Conservation (phyloP, 176 grass and related monocot genomes). For the Avena sativa region DNA sequence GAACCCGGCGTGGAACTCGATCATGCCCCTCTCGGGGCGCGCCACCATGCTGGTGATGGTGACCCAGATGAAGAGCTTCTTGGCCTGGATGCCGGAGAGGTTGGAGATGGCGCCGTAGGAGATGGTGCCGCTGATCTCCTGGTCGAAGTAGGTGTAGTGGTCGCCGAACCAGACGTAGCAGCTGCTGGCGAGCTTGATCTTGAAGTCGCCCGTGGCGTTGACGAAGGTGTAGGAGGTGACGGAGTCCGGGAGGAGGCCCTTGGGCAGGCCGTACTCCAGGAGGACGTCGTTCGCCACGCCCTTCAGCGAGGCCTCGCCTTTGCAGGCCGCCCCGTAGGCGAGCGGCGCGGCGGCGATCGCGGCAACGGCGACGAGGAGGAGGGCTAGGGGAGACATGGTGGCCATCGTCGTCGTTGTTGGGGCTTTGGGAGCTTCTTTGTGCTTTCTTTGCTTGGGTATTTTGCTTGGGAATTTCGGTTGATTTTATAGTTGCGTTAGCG, state of each 20-base stretch:
- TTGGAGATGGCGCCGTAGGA: slow-evolving; percentile 60
- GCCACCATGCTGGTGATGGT: slow-evolving; percentile 57
- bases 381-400: slow-evolving; percentile 15
- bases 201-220: slow-evolving; percentile 54
- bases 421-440: not conserved
- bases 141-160: slow-evolving; percentile 70
- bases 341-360: not conserved
- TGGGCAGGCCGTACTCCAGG: slow-evolving; percentile 66
- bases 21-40: slow-evolving; percentile 44
- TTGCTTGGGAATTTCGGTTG: not conserved
- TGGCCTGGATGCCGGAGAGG: slow-evolving; percentile 73
- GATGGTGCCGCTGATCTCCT: slow-evolving; percentile 55
- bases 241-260: slow-evolving; percentile 71
- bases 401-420: slow-evolving; percentile 13
- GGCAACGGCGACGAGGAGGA: not conserved
- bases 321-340: not conserved
- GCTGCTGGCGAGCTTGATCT: slow-evolving; percentile 60
- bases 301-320: not conserved
- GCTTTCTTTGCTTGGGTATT: not conserved
- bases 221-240: slow-evolving; percentile 61
- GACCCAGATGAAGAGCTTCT: slow-evolving; percentile 86
- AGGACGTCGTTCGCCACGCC: slow-evolving; percentile 64
- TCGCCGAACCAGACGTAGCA: slow-evolving; percentile 76
- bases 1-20: slow-evolving; percentile 69
- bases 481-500: not conserved